Conservation (phyloP, 1,284 basidiomycete species). For the Sporisorium reilianum region DNA sequence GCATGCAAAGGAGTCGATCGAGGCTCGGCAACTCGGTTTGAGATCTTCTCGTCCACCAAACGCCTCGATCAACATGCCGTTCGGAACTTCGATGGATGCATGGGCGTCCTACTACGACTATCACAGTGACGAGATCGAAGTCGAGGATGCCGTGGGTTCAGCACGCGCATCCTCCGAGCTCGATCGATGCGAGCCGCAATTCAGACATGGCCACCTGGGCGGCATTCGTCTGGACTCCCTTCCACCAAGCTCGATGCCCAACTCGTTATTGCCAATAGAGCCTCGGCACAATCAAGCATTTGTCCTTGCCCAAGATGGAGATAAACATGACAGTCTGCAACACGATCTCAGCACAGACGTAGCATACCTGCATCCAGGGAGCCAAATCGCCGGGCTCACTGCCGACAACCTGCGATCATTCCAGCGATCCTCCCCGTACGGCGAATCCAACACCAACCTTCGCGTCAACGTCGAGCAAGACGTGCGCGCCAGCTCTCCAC, state of each 20-base stretch:
- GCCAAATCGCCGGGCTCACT: background rate
- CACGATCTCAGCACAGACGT: background rate
- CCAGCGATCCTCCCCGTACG: background rate
- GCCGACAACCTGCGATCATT: background rate
- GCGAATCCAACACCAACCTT: background rate
- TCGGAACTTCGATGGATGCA: slow-evolving; percentile 50
- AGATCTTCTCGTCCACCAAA: too few relatives aligned
- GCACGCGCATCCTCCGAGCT: slow-evolving; percentile 30
- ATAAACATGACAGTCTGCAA: background rate
- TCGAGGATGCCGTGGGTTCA: slow-evolving; percentile 15
- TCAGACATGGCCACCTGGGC: background rate
- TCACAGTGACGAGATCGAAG: slow-evolving; percentile 11
- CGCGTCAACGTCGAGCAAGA: background rate
- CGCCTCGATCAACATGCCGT: slow-evolving; percentile 26
- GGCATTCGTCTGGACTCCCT: slow-evolving; percentile 8
- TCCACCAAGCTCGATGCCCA: slow-evolving; percentile 8
- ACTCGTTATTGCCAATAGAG: slow-evolving; percentile 7
- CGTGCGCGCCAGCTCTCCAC: background rate
- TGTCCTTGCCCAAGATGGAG: background rate
- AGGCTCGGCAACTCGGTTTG: background rate
- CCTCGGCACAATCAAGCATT: slow-evolving; percentile 1
- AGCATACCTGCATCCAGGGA: background rate
- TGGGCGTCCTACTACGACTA: slow-evolving; percentile 40
- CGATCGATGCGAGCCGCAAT: slow-evolving; percentile 7
- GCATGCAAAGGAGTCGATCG: background rate